These are phyloP conservation scores for Fusarium ambrosium DNA, from an alignment of 2,329 filamentous ascomycete species.

Conservation along the genomic window DNA sequence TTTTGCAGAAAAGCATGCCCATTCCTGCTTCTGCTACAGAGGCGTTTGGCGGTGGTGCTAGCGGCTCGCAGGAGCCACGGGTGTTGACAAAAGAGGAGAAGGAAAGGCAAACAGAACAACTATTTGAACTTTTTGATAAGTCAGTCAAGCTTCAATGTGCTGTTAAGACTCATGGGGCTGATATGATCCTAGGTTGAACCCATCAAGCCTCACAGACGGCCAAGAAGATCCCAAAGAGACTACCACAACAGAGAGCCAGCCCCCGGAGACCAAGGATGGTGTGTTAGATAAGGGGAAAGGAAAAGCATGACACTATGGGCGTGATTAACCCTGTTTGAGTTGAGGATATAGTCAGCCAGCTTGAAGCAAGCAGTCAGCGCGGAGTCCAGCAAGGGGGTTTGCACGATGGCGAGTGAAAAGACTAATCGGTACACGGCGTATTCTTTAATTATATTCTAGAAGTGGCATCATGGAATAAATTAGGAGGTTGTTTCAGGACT, in stretches of 20 bases:
- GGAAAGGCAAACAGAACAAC: conserved; percentile 87
- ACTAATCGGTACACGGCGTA: not conserved
- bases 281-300: conserved; percentile 60
- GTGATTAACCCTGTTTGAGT: not conserved
- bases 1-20: conserved; percentile 86
- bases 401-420: conserved; percentile 14
- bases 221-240: conserved; percentile 80
- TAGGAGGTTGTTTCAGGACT: not conserved
- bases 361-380: not conserved
- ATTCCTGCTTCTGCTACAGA: conserved; percentile 77
- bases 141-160: conserved; percentile 51
- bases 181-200: conserved; percentile 66
- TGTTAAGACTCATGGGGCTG: conserved; percentile 18
- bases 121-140: conserved; percentile 94
- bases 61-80: conserved; percentile 58
- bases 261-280: conserved; percentile 76
- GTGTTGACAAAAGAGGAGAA: conserved; percentile 94
- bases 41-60: conserved; percentile 50
- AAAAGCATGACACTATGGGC: conserved; percentile 43
- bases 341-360: not conserved
- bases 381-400: not conserved
- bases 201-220: conserved; percentile 81
- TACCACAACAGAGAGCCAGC: conserved; percentile 76
- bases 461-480: not conserved
- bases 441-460: not conserved